Conservation (phyloP, 2,329 filamentous ascomycete genomes). For the Fusarium palustre region DNA sequence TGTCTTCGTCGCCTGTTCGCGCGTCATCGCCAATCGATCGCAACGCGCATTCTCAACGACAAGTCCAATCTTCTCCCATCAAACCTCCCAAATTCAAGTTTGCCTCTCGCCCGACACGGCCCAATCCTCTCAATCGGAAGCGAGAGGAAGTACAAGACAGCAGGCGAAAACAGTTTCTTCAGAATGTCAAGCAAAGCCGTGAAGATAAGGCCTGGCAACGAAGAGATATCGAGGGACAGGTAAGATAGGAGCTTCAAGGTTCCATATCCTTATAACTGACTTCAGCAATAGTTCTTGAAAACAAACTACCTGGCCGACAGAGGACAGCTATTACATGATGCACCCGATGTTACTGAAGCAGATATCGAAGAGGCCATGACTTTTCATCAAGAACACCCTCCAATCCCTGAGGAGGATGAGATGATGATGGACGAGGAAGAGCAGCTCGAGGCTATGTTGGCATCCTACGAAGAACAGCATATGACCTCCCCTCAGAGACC, state of each 20-base stretch:
- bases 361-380: constrained; percentile 64
- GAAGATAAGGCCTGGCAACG: constrained; percentile 71
- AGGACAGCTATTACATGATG: constrained; percentile 51
- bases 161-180: constrained; percentile 75
- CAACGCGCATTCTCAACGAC: constrained; percentile 57
- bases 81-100: constrained; percentile 60
- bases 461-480: constrained; percentile 56
- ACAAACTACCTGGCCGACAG: constrained; percentile 51
- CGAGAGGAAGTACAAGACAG: constrained; percentile 73
- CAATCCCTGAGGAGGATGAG: constrained; percentile 54
- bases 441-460: constrained; percentile 68
- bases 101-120: constrained; percentile 66
- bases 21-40: constrained; percentile 60
- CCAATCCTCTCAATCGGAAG: constrained; percentile 71
- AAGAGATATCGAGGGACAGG: constrained; percentile 71
- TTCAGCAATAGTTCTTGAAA: constrained; percentile 50
- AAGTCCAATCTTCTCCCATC: constrained; percentile 60
- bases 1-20: constrained; percentile 68
- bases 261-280: constrained; percentile 15
- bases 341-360: constrained; percentile 58
- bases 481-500: constrained; percentile 43
- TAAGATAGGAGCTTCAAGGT: constrained; percentile 28
- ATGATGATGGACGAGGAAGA: constrained; percentile 69
- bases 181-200: constrained; percentile 70
- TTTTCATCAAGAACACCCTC: constrained; percentile 47